A percentile compares a stretch with the other conserved stretches of the same genome.
Conservation (phyloP, 805 yeast genomes). For the Teunomyces pallodes region DNA sequence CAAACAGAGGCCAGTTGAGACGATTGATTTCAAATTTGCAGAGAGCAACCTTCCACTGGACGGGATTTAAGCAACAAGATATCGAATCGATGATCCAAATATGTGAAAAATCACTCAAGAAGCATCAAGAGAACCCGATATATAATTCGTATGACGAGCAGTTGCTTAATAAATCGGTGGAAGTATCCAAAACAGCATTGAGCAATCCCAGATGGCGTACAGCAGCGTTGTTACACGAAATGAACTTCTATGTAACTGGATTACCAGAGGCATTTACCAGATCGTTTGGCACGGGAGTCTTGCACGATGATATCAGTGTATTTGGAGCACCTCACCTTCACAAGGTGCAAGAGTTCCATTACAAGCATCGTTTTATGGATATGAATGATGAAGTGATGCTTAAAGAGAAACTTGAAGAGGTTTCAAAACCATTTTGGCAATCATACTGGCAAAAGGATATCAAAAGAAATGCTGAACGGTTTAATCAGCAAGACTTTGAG, state of each 20-base stretch:
- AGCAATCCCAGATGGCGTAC: constrained; percentile 56
- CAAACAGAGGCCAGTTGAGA: constrained; percentile 52
- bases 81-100: constrained; percentile 51
- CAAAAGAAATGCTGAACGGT: constrained; percentile 34
- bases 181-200: constrained; percentile 48
- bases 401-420: constrained; percentile 26
- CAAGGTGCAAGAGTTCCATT: constrained; percentile 51
- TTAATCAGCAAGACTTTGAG: constrained; percentile 26
- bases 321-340: constrained; percentile 62
- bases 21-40: constrained; percentile 60
- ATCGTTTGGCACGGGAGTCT: constrained; percentile 44
- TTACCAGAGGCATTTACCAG: constrained; percentile 42
- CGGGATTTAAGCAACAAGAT: constrained; percentile 63
- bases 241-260: constrained; percentile 52
- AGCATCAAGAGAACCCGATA: constrained; percentile 20
- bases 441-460: constrained; percentile 48
- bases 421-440: constrained; percentile 50
- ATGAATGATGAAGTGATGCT: constrained; percentile 27
- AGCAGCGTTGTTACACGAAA: constrained; percentile 59
- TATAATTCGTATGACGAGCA: constrained; percentile 38
- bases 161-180: constrained; percentile 44
- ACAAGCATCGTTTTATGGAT: constrained; percentile 47
- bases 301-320: constrained; percentile 32
- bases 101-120: constrained; percentile 45
- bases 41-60: constrained; percentile 72